Evolutionary conservation across 2,329 filamentous ascomycete genomes (phyloP).

Genomic region (Cladosporium colombiae): DNA sequence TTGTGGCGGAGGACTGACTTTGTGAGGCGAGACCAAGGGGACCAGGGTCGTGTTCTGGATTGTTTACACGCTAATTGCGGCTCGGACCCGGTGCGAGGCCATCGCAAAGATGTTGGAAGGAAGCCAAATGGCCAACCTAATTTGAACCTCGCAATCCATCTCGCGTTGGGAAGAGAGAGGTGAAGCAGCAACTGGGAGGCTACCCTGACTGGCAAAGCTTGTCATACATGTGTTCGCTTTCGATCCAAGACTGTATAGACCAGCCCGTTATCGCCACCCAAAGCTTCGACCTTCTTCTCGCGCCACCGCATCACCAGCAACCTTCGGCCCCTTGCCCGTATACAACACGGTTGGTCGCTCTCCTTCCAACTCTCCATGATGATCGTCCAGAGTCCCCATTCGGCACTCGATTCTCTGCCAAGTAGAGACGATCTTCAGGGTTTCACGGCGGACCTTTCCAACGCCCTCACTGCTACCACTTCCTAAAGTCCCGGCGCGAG

Average conservation of each 20-base stretch:
- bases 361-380: neutral
- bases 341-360: neutral
- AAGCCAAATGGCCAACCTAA: neutral
- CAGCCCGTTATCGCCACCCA: neutral
- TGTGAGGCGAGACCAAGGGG: neutral
- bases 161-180: neutral
- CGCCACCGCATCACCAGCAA: neutral
- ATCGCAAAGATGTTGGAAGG: neutral
- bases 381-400: neutral
- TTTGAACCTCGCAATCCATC: neutral
- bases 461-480: neutral
- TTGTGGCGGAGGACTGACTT: neutral
- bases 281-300: neutral
- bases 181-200: neutral
- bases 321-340: neutral
- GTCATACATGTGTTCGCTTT: neutral
- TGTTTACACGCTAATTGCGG: neutral
- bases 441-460: neutral
- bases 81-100: neutral
- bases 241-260: neutral
- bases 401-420: neutral
- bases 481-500: conserved; percentile 13
- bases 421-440: neutral
- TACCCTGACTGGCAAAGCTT: neutral
- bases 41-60: neutral